Conservation (phyloP, 139 green algal species). For the Chlorella sorokiniana region DNA sequence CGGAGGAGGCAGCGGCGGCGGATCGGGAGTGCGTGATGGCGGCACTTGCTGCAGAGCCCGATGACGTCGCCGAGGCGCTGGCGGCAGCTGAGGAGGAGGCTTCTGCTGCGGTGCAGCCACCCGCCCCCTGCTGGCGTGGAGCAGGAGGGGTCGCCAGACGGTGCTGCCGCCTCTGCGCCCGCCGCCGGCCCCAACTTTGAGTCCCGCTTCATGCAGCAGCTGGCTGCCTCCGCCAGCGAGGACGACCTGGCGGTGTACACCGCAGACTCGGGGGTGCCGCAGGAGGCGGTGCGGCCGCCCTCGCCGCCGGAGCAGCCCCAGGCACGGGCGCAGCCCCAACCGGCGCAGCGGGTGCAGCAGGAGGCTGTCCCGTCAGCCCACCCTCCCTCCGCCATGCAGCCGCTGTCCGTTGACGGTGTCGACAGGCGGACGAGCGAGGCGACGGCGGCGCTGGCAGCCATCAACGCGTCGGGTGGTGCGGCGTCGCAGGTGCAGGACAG, state of each 20-base stretch:
- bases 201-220: conserved; percentile 32
- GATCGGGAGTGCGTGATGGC: too few species aligned
- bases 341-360: neutral
- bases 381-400: neutral
- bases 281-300: neutral
- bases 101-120: too few species aligned
- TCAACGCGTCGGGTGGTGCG: conserved; percentile 7
- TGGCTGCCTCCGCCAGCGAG: conserved; percentile 3
- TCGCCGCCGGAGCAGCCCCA: neutral
- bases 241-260: conserved; percentile 30
- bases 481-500: neutral
- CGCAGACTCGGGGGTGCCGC: neutral
- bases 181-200: neutral
- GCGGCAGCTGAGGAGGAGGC: too few species aligned
- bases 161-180: neutral
- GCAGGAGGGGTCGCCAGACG: neutral
- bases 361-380: neutral
- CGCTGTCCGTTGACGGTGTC: neutral
- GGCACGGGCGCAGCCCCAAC: neutral
- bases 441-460: neutral
- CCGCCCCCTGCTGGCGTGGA: neutral
- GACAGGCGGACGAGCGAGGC: neutral
- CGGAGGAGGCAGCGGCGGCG: too few species aligned
- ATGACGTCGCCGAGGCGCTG: too few species aligned
- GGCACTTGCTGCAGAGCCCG: too few species aligned